Evolutionary conservation across 306 rosid genomes (phyloP).

Genomic region (Begonia fuchsioides): DNA sequence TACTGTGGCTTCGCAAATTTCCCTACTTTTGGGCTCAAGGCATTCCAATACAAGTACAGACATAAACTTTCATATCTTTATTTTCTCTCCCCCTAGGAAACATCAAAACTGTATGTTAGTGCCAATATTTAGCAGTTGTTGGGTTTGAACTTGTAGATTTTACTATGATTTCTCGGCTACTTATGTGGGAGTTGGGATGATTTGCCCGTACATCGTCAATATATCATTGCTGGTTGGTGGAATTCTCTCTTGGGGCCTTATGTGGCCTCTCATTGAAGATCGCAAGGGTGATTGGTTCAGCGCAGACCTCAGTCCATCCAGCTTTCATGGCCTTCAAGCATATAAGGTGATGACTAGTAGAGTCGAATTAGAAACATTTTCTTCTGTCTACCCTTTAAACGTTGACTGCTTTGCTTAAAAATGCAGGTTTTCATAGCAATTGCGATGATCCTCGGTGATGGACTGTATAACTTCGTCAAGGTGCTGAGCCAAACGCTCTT

Average conservation of each 20-base stretch:
- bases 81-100: no score
- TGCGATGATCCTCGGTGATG: slow-evolving; percentile 36
- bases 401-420: background rate
- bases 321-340: slow-evolving; percentile 30
- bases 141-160: slow-evolving; percentile 15
- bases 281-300: slow-evolving; percentile 26
- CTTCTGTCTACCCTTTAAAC: background rate
- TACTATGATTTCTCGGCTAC: slow-evolving; percentile 37
- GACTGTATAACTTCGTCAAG: slow-evolving; percentile 30
- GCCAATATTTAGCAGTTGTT: background rate
- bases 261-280: slow-evolving; percentile 37
- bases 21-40: slow-evolving; percentile 32
- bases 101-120: background rate
- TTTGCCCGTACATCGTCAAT: slow-evolving; percentile 33
- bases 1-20: slow-evolving; percentile 25
- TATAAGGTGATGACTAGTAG: slow-evolving; percentile 18
- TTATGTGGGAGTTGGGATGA: slow-evolving; percentile 38
- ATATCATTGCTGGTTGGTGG: slow-evolving; percentile 34
- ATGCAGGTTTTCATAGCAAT: slow-evolving; percentile 31
- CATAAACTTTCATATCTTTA: no score
- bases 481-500: slow-evolving; percentile 20
- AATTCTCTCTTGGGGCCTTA: slow-evolving; percentile 32
- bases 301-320: slow-evolving; percentile 8
- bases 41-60: slow-evolving; percentile 13
- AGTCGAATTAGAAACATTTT: no score